Base-by-base conservation (phyloP, 345 rosid genomes). In the Lumnitzera racemosa region DNA sequence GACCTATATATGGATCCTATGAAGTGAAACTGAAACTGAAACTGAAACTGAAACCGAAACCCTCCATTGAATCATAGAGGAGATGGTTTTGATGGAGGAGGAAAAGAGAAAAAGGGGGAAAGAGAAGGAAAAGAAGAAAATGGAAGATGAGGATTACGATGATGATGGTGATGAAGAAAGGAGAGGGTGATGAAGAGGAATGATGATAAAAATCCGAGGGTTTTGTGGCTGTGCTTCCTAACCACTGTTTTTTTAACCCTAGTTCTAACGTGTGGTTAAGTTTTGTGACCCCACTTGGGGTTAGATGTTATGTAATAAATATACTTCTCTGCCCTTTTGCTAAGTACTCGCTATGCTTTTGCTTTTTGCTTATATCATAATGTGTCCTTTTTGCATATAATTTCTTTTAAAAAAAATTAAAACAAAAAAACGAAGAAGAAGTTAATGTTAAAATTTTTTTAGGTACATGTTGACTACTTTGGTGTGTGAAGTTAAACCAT, bases 141-240 rank as follows among this genome's bases (percentile, higher is more conserved):
- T 50, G 5, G 52, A 24, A 47, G 53, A 27, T 20, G 63, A 23
- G 11, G 59, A 24, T 1, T 59, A 15, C 12, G 69, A 54, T n/a
- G 68, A 62, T 23, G 70, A 64, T 11, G 78, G 51, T 61, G 70
- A 64, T 24, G 67, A 20, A 51, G 75, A 62, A 73, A 20, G 76
- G 67, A 72, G 48, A 65, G 74, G 73, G 5, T 27, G 31, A 2
- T 27, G 31, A 27, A 27, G 43, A 36, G 72, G 59, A 66, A 61
- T 67, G 86, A 79, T 79, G 69, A 78, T 72, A 73, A 71, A 79
- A 76, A 83, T 77, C 78, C 67, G 69, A 8, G 9, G 62, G 68
- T 75, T 75, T 75, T 75, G 86, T 83, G 84, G 91, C 70, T 68
- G 80, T 69, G 71, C 73, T 80, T 85, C 79, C 66, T 79, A 78